A percentile compares a stretch with the other conserved stretches of the same genome.
Evolutionary conservation across 2,329 filamentous ascomycete genomes (phyloP).

Genomic region (Cytospora chrysosperma): DNA sequence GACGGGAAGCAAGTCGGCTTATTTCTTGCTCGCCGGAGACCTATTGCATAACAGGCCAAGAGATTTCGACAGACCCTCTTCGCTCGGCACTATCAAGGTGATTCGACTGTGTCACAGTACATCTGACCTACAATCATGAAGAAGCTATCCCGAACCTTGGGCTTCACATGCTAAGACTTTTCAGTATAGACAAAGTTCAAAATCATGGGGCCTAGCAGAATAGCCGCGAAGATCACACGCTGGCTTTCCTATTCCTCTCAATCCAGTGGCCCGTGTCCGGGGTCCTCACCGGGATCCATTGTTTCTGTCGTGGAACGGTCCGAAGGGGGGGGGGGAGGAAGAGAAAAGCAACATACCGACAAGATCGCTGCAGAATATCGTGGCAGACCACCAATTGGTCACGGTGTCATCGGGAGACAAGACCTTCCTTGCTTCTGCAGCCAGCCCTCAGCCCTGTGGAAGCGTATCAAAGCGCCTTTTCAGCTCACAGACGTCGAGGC

Average conservation of each 20-base stretch:
- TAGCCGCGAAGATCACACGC: slow-evolving; percentile 13
- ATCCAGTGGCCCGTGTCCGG: slow-evolving; percentile 13
- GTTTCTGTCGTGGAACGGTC: slow-evolving; percentile 19
- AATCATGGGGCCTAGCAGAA: slow-evolving; percentile 4
- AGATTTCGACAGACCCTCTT: not conserved
- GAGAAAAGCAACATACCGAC: not conserved
- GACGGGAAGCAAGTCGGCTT: slow-evolving; percentile 6
- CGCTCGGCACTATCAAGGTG: not conserved
- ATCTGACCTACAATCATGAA: not conserved
- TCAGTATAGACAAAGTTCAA: not conserved
- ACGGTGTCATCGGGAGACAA: slow-evolving; percentile 14
- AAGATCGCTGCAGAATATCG: slow-evolving; percentile 3
- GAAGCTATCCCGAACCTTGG: not conserved
- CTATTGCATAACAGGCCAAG: not conserved
- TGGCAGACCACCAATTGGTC: slow-evolving; percentile 17
- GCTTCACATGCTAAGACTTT: not conserved
- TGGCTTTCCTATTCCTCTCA: not conserved
- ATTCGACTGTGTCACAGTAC: not conserved
- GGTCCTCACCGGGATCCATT: slow-evolving; percentile 13
- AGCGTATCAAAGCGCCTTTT: slow-evolving; percentile 14
- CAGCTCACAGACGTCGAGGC: slow-evolving; percentile 20
- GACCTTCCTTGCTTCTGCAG: not conserved
- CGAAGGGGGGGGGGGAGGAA: not conserved
- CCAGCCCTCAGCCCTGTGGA: slow-evolving; percentile 19
- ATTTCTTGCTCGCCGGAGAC: not conserved